A percentile compares a stretch with the other conserved stretches of the same genome.
Conservation (phyloP, 2,329 filamentous ascomycete genomes). For the Paraconiothyrium sp. region DNA sequence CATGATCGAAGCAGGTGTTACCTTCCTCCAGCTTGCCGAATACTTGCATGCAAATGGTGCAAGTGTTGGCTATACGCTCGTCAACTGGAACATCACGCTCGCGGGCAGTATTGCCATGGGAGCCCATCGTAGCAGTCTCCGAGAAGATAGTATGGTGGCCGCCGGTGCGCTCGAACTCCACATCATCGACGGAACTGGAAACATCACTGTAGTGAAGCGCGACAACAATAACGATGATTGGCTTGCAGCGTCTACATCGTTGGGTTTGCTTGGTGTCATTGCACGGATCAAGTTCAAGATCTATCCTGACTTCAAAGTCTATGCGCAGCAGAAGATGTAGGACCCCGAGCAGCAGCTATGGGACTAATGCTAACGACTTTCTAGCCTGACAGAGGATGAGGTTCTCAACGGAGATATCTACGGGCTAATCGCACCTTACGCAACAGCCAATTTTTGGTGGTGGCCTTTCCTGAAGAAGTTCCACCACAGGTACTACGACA, state of each 20-base stretch:
- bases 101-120: slow-evolving; percentile 64
- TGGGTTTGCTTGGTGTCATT: slow-evolving; percentile 61
- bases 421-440: slow-evolving; percentile 60
- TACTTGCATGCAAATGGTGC: slow-evolving; percentile 59
- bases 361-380: not conserved
- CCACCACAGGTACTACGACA: slow-evolving; percentile 63
- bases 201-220: slow-evolving; percentile 54
- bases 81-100: slow-evolving; percentile 65
- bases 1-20: slow-evolving; percentile 62
- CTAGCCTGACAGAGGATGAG: slow-evolving; percentile 53
- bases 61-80: slow-evolving; percentile 61
- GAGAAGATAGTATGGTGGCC: slow-evolving; percentile 61
- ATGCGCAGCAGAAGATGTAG: slow-evolving; percentile 60
- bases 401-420: slow-evolving; percentile 62
- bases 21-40: slow-evolving; percentile 59
- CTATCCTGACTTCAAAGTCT: slow-evolving; percentile 63
- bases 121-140: slow-evolving; percentile 59
- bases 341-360: slow-evolving; percentile 24
- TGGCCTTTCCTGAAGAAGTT: slow-evolving; percentile 63
- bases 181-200: slow-evolving; percentile 60
- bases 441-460: slow-evolving; percentile 65
- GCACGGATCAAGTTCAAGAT: slow-evolving; percentile 60
- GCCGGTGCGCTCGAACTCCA: slow-evolving; percentile 60
- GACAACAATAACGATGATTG: slow-evolving; percentile 59
- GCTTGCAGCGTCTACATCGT: slow-evolving; percentile 62